Evolutionary conservation across 768 basidiomycete species (phyloP), one percentile per base, ranked within the genome.

Genomic region (Tricholoma hemisulphureum): DNA sequence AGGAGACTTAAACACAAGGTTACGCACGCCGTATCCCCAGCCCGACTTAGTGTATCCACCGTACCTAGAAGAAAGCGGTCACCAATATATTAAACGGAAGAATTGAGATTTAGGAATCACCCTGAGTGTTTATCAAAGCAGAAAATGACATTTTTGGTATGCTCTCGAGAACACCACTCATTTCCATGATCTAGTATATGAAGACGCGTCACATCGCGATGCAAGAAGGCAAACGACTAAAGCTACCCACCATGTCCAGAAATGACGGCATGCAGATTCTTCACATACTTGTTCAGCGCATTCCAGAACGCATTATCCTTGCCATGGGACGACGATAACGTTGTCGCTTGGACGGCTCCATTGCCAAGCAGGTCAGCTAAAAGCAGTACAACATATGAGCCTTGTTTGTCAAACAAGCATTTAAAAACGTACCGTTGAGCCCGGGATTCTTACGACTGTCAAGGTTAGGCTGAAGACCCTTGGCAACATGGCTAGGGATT

Each of bases 61-160:
- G 55, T 89, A 88, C n/a, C 86, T 88, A 51, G n/a, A 29, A 20
- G 32, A 39, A 45, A 18, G 14, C 23, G 48, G 28, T 49, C 26
- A 49, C 2, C 16, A n/a, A 48, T 28, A 14, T 31, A 26, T 28
- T 48, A 54, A 9, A 26, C 4, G 24, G 1, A 56, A 53, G 21
- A 14, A 48, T 34, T 16, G 48, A 31, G 43, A 23, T 37, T 9
- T 20, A 18, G 21, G 32, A 57, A 74, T 11, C 61, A 88, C 84
- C 88, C 89, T 1, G 87, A 86, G 66, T 91, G 89, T 67, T 91
- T 91, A 65, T 81, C 79, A 61, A 91, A 92, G 67, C 89, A 92
- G 68, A 90, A 89, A 0, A 88, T 80, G 8, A 87, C 79, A 37
- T 82, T 72, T 59, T 83, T 83, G 3, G 76, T 78, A 2, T 80